These are phyloP conservation scores for Trichomonascaceae sp. DNA, from an alignment of 1,139 yeast genomes.

Conservation along the genomic window DNA sequence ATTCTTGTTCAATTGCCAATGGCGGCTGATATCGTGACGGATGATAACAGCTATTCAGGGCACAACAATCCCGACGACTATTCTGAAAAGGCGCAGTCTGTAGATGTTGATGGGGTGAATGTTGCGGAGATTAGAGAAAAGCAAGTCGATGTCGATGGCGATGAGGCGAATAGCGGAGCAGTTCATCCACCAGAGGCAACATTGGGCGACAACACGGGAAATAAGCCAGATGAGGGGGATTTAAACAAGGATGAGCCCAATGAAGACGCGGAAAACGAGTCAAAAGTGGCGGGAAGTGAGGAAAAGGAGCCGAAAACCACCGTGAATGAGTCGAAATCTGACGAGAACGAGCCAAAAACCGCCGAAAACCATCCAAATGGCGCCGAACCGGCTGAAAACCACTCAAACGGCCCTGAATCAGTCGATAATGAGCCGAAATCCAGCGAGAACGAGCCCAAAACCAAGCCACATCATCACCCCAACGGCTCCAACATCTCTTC, in stretches of 20 bases:
- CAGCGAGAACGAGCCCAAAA: background rate
- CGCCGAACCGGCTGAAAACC: background rate
- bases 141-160: background rate
- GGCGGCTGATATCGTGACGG: background rate
- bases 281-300: background rate
- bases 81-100: background rate
- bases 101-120: background rate
- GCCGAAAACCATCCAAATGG: background rate
- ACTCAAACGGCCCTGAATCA: background rate
- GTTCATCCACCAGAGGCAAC: background rate
- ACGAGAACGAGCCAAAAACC: background rate
- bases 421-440: background rate
- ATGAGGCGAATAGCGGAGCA: background rate
- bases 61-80: background rate
- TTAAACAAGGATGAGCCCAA: background rate
- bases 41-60: background rate
- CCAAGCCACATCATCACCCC: background rate
- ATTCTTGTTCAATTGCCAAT: background rate
- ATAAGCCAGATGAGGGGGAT: background rate
- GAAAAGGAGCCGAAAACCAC: background rate
- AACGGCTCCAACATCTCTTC: slow-evolving; percentile 1
- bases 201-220: background rate
- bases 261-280: background rate
- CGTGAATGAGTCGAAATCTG: no score
- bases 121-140: background rate